These are phyloP conservation scores for Inosperma sp. DNA, from an alignment of 768 basidiomycete species.

Conservation along the genomic window DNA sequence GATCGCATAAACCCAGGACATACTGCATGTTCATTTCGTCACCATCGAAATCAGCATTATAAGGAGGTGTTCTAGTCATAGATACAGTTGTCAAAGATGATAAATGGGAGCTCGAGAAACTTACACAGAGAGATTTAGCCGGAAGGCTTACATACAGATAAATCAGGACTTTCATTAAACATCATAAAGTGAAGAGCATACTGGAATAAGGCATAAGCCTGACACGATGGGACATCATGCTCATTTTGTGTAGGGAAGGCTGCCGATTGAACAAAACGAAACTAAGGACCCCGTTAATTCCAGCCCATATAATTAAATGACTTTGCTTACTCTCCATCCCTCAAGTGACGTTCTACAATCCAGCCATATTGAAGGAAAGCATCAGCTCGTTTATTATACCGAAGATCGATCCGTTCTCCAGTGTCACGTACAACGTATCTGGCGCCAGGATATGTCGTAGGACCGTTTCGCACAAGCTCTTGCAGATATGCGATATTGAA, in stretches of 20 bases:
- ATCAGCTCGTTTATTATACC: conserved; percentile 93
- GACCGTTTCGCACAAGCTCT: too few relatives aligned
- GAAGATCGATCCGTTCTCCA: conserved; percentile 92
- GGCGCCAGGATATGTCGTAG: too few relatives aligned
- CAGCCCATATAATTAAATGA: conserved; percentile 1
- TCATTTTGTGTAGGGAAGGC: conserved; percentile 98
- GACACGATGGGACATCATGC: conserved; percentile 99
- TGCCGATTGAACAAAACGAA: conserved; percentile 97
- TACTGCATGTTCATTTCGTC: conserved; percentile 99
- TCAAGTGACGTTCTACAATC: conserved; percentile 96
- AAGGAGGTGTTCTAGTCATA: conserved; percentile 77
- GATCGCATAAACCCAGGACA: conserved; percentile 29
- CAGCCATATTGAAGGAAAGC: conserved; percentile 96
- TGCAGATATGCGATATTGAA: too few relatives aligned
- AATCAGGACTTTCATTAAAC: too few relatives aligned
- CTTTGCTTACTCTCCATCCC: conserved; percentile 89
- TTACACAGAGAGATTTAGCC: conserved; percentile 95
- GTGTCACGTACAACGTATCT: conserved; percentile 96
- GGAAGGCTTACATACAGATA: too few relatives aligned
- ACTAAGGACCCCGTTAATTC: conserved; percentile 35
- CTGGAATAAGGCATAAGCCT: too few relatives aligned
- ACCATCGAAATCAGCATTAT: conserved; percentile 99
- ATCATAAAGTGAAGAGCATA: too few relatives aligned
- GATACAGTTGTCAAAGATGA: conserved; percentile 24
- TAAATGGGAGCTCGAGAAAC: conserved; percentile 30